Conservation (phyloP, 345 rosid genomes). For the Rubroshorea leprosula region DNA sequence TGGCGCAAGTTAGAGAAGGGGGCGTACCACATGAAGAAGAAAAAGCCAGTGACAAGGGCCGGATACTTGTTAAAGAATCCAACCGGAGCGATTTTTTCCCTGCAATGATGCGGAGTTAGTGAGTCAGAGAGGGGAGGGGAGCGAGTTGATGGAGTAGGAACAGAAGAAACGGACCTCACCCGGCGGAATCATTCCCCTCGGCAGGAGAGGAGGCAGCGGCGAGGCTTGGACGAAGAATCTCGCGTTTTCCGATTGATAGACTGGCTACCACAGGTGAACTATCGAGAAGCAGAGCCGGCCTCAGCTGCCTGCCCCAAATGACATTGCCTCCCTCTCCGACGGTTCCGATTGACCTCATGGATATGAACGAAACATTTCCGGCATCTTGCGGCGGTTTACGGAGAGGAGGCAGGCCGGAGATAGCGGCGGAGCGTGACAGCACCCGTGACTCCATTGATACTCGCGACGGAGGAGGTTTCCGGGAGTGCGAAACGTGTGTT, state of each 20-base stretch:
- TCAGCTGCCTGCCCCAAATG: slow-evolving; percentile 81
- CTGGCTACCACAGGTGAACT: slow-evolving; percentile 15
- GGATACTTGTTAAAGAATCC: slow-evolving; percentile 62
- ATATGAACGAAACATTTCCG: slow-evolving; percentile 20
- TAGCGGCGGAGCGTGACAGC: slow-evolving; percentile 56
- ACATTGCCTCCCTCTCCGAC: slow-evolving; percentile 67
- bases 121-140: slow-evolving; percentile 28
- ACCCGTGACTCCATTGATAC: slow-evolving; percentile 74
- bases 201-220: slow-evolving; percentile 74
- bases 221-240: slow-evolving; percentile 37
- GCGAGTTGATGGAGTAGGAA: slow-evolving; percentile 29
- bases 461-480: not conserved
- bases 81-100: slow-evolving; percentile 53
- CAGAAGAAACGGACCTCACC: slow-evolving; percentile 92
- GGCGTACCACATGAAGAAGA: slow-evolving; percentile 48
- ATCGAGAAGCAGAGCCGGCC: slow-evolving; percentile 63
- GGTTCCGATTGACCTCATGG: slow-evolving; percentile 44
- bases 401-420: slow-evolving; percentile 38
- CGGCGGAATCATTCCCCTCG: slow-evolving; percentile 74
- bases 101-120: slow-evolving; percentile 33
- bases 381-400: slow-evolving; percentile 27
- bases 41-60: slow-evolving; percentile 45
- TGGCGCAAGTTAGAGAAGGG: not conserved
- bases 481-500: slow-evolving; percentile 14
- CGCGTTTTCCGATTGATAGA: slow-evolving; percentile 26